Conservation (phyloP, 208 protist genomes). For the Wallacemonas sp. region DNA sequence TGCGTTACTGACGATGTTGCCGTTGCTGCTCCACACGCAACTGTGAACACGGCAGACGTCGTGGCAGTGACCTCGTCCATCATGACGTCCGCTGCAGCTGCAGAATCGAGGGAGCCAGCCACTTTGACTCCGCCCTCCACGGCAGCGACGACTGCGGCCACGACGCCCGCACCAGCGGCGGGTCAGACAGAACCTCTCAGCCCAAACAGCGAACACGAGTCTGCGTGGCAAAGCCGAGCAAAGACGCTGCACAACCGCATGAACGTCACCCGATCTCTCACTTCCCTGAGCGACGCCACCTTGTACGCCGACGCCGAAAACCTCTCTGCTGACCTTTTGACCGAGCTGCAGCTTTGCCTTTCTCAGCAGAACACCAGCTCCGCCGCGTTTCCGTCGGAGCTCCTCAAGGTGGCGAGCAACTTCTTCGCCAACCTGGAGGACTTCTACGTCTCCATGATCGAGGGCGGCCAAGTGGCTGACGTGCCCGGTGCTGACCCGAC, state of each 20-base stretch:
- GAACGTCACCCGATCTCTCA: too few species aligned
- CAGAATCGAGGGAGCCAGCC: too few species aligned
- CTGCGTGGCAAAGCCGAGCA: too few species aligned
- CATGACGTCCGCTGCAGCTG: background rate
- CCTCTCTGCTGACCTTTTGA: background rate
- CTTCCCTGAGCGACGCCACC: background rate
- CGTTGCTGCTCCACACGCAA: too few species aligned
- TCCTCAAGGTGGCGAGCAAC: slow-evolving; percentile 12
- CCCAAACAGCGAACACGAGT: too few species aligned
- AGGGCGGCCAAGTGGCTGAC: slow-evolving; percentile 18
- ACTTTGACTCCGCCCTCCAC: too few species aligned
- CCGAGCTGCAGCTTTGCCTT: background rate
- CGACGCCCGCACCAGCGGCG: too few species aligned
- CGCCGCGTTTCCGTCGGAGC: background rate
- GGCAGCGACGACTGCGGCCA: too few species aligned
- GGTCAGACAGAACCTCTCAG: too few species aligned
- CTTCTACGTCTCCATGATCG: slow-evolving; percentile 37
- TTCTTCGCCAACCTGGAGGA: slow-evolving; percentile 37
- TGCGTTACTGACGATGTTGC: too few species aligned
- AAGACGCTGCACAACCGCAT: too few species aligned
- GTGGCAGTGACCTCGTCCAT: background rate
- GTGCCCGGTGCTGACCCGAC: slow-evolving; percentile 17
- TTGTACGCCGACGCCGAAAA: background rate
- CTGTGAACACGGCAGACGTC: background rate
- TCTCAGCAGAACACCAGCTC: background rate